Evolutionary conservation across 83 land plant genomes (phyloP).

Genomic region (Picea abies): DNA sequence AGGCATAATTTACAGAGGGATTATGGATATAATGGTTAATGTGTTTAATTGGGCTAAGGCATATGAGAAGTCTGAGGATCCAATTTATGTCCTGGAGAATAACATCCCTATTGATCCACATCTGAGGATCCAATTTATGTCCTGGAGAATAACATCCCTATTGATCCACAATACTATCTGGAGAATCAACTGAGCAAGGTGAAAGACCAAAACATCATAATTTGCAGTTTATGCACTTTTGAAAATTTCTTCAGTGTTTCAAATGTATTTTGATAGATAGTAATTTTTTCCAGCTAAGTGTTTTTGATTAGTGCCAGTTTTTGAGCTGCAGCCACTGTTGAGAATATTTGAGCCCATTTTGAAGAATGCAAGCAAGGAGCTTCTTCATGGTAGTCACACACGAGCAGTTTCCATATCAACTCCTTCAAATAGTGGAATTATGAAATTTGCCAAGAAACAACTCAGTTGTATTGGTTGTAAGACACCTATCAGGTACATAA

Average conservation of each 20-base stretch:
- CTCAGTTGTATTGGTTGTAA: conserved; percentile 94
- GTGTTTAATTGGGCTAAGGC: conserved; percentile 52
- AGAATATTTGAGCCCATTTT: conserved; percentile 97
- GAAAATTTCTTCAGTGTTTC: neutral
- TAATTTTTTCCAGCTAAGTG: neutral
- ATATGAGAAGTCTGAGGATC: conserved; percentile 98
- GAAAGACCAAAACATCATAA: conserved; percentile 3
- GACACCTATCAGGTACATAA: conserved; percentile 74
- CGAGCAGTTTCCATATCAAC: conserved; percentile 92
- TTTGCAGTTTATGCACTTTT: neutral
- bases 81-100: conserved; percentile 95
- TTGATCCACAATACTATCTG: conserved; percentile 94
- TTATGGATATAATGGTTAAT: conserved; percentile 8
- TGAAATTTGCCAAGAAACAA: conserved; percentile 97
- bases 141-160: conserved; percentile 95
- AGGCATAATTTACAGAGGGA: neutral
- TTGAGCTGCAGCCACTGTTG: conserved; percentile 73
- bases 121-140: conserved; percentile 99
- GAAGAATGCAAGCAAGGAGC: conserved; percentile 91
- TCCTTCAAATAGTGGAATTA: conserved; percentile 96
- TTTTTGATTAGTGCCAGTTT: neutral
- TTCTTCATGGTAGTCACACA: conserved; percentile 93
- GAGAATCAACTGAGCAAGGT: conserved; percentile 99
- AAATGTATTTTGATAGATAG: neutral
- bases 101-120: conserved; percentile 97